phyloP scores from a whole-genome alignment of 768 basidiomycete genomes.

The Boletellus sp. region DNA sequence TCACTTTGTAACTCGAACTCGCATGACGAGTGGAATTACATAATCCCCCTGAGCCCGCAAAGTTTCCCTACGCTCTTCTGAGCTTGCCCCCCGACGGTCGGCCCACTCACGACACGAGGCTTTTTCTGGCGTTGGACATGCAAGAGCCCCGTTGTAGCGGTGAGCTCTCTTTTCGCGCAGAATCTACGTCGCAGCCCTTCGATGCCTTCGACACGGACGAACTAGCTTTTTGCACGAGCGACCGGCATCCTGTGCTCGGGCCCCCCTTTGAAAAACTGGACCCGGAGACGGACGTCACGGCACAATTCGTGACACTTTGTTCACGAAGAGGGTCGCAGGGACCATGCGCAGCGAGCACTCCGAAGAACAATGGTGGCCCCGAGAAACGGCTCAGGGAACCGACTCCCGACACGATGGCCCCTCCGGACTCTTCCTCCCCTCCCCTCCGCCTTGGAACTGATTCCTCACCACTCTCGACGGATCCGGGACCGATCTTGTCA shows the following conservation, averaged over 20 bases:
- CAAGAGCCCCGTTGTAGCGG: conserved; percentile 1
- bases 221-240: not conserved
- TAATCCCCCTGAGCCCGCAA: not conserved
- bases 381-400: conserved; percentile 1
- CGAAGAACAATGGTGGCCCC: conserved; percentile 4
- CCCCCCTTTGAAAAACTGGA: not conserved
- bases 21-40: not conserved
- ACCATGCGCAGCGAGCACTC: not conserved
- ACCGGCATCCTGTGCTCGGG: not conserved
- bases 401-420: not conserved
- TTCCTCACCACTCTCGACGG: not conserved
- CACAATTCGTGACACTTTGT: not conserved
- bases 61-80: not conserved
- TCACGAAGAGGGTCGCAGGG: not conserved
- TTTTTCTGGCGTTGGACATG: no score
- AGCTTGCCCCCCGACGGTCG: no score
- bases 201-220: not conserved
- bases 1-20: not conserved
- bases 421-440: conserved; percentile 25
- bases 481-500: not conserved
- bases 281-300: not conserved
- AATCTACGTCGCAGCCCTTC: not conserved
- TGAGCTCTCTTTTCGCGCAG: not conserved
- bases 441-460: not conserved
- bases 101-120: not conserved